Percentiles rank a stretch among this genome's conserved stretches.
Evolutionary conservation across 2,329 filamentous ascomycete genomes (phyloP).

Genomic region (Anthostomella pinea): DNA sequence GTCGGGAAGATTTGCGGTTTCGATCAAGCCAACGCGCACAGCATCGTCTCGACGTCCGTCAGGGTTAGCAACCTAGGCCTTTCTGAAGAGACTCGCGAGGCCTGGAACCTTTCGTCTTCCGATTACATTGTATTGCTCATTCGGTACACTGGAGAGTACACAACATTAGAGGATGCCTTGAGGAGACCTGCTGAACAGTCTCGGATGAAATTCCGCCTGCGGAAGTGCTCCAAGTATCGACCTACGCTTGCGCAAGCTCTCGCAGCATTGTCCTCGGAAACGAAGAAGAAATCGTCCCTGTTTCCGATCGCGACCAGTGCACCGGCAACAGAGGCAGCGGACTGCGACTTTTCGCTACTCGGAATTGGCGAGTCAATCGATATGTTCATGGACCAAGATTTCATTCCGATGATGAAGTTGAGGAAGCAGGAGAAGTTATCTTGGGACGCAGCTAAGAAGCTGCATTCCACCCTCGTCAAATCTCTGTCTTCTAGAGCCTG

Average conservation of each 20-base stretch:
- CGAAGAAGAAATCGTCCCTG: constrained; percentile 7
- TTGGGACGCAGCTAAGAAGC: constrained; percentile 66
- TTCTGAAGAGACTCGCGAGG: constrained; percentile 69
- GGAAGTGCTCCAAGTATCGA: constrained; percentile 70
- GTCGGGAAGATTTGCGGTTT: constrained; percentile 60
- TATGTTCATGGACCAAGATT: constrained; percentile 62
- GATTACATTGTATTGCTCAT: constrained; percentile 76
- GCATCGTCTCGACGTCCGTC: constrained; percentile 64
- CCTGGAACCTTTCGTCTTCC: constrained; percentile 66
- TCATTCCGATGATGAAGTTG: constrained; percentile 60
- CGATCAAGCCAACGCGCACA: constrained; percentile 36
- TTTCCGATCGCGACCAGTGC: no score
- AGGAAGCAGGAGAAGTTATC: constrained; percentile 49
- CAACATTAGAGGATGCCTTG: constrained; percentile 52
- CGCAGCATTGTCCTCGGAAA: constrained; percentile 44
- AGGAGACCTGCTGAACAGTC: constrained; percentile 34
- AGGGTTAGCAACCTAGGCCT: constrained; percentile 68
- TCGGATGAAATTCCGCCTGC: constrained; percentile 59
- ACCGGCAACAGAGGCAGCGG: neutral
- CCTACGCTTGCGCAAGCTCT: constrained; percentile 57
- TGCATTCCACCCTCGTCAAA: constrained; percentile 6
- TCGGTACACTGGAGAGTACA: constrained; percentile 61
- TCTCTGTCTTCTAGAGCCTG: neutral
- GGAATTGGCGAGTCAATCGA: constrained; percentile 74
- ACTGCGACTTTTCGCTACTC: constrained; percentile 46